phyloP scores from a whole-genome alignment of 371 early-diverging fungal genomes.

The Choanephora cucurbitarum region DNA sequence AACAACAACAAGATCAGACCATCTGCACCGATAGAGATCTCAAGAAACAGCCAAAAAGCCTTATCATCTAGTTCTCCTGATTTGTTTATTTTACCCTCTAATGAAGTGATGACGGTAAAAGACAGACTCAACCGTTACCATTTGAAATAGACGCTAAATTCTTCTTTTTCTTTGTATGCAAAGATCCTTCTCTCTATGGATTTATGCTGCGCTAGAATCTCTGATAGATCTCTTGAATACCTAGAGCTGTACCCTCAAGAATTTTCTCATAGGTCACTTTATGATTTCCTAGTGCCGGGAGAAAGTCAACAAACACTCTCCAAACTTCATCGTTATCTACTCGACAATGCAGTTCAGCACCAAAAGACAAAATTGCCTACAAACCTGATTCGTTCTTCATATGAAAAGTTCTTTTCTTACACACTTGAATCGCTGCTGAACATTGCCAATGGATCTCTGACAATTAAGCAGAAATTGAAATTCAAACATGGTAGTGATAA shows the following conservation, averaged over 20 bases:
- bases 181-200: slow-evolving; percentile 28
- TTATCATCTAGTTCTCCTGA: background rate
- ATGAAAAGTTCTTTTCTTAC: slow-evolving; percentile 8
- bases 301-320: slow-evolving; percentile 8
- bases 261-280: slow-evolving; percentile 27
- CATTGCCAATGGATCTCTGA: slow-evolving; percentile 29
- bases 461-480: slow-evolving; percentile 14
- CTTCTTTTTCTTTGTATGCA: background rate
- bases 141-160: background rate
- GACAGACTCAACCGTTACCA: background rate
- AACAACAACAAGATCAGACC: slow-evolving; percentile 14
- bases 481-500: slow-evolving; percentile 8
- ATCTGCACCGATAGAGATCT: background rate
- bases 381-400: slow-evolving; percentile 14
- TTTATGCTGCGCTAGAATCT: slow-evolving; percentile 27
- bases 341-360: slow-evolving; percentile 19
- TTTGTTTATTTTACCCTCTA: background rate
- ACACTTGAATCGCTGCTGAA: slow-evolving; percentile 3
- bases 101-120: slow-evolving; percentile 9
- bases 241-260: slow-evolving; percentile 28
- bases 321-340: slow-evolving; percentile 12
- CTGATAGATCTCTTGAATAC: slow-evolving; percentile 24
- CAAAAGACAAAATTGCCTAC: slow-evolving; percentile 8
- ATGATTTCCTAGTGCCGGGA: slow-evolving; percentile 25
- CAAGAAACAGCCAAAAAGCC: background rate